Conservation (phyloP, 805 yeast genomes). For the Monosporozyma siamensis region DNA sequence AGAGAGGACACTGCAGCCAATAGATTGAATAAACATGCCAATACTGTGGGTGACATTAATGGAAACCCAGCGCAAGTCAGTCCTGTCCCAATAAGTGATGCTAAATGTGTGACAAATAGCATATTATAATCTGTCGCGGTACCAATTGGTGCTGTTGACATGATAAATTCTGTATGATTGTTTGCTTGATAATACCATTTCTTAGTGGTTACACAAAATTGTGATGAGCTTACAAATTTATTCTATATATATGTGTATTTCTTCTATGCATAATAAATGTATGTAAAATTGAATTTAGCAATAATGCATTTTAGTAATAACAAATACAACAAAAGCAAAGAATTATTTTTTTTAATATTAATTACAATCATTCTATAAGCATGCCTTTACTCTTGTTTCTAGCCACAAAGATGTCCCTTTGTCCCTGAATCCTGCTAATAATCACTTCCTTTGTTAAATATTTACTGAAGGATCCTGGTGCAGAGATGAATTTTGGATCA, state of each 20-base stretch:
- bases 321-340: no score
- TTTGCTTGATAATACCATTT: no score
- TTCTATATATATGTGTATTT: no score
- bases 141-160: not conserved
- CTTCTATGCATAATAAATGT: no score
- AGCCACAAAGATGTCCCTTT: conserved; percentile 66
- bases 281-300: no score
- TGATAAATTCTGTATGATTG: no score
- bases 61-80: not conserved
- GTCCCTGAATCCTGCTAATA: conserved; percentile 60
- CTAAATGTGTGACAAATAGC: not conserved
- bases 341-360: no score
- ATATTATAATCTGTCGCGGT: not conserved
- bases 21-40: not conserved
- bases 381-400: conserved; percentile 77
- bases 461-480: conserved; percentile 46
- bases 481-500: not conserved
- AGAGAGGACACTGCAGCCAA: not conserved
- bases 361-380: conserved; percentile 37
- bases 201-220: no score
- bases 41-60: not conserved
- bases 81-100: not conserved
- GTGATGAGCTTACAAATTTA: no score
- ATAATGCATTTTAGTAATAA: no score
- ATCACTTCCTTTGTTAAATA: conserved; percentile 63